These are phyloP conservation scores for Lachnum nothofagi DNA, from an alignment of 2,329 filamentous ascomycete species.

Conservation along the genomic window DNA sequence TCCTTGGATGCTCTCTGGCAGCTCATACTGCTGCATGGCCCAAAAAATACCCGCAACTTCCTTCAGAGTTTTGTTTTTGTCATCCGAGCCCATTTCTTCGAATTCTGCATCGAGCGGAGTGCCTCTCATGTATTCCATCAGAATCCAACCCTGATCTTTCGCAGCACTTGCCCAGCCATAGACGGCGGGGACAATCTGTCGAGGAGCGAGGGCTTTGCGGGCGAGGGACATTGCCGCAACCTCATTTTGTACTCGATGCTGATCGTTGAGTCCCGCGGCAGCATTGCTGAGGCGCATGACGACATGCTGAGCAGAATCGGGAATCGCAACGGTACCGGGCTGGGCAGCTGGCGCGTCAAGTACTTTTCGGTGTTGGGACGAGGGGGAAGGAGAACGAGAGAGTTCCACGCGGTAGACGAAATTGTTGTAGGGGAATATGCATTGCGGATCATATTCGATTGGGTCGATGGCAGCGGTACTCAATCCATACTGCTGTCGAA, in stretches of 20 bases:
- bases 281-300: constrained; percentile 35
- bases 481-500: too few species aligned
- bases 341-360: constrained; percentile 3
- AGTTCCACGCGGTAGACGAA: constrained; percentile 33
- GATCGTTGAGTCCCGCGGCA: constrained; percentile 30
- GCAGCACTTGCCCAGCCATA: constrained; percentile 31
- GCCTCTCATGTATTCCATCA: constrained; percentile 34
- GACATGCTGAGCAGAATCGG: constrained; percentile 26
- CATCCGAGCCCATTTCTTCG: constrained; percentile 18
- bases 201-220: constrained; percentile 26
- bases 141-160: constrained; percentile 27
- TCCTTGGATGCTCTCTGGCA: constrained; percentile 31
- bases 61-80: constrained; percentile 29
- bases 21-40: constrained; percentile 31
- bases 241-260: constrained; percentile 33
- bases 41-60: constrained; percentile 33
- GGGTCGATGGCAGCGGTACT: constrained; percentile 24
- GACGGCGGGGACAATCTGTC: constrained; percentile 30
- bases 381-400: neutral
- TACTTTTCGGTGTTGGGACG: neutral
- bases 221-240: constrained; percentile 32
- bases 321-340: constrained; percentile 28
- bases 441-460: constrained; percentile 33
- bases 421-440: constrained; percentile 35
- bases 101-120: constrained; percentile 24